A percentile compares a stretch with the other conserved stretches of the same genome.
phyloP scores from a whole-genome alignment of 2,329 filamentous ascomycete species.

The Penicillium sp. region DNA sequence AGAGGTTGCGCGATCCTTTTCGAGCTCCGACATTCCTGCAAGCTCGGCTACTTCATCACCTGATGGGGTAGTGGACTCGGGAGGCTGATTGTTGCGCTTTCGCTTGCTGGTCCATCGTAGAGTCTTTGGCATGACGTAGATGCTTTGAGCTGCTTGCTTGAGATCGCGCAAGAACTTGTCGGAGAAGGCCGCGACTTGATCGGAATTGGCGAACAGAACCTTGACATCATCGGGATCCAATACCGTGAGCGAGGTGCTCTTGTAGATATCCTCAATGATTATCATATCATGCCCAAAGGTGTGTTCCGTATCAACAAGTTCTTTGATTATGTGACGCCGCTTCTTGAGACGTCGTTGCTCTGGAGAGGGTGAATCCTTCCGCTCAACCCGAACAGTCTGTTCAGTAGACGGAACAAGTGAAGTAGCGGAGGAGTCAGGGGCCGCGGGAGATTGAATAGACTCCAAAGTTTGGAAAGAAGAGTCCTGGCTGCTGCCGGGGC shows the following conservation, averaged over 20 bases:
- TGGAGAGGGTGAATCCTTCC: conserved; percentile 34
- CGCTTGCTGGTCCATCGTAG: conserved; percentile 55
- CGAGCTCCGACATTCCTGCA: conserved; percentile 44
- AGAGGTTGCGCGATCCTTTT: conserved; percentile 58
- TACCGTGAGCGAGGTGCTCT: conserved; percentile 80
- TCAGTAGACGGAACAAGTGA: conserved; percentile 36
- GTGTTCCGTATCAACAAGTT: conserved; percentile 88
- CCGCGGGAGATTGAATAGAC: conserved; percentile 30
- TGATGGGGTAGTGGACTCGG: conserved; percentile 11
- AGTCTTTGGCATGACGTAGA: conserved; percentile 67
- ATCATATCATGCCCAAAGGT: conserved; percentile 94
- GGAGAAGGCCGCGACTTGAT: conserved; percentile 85
- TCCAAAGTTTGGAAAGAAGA: conserved; percentile 34
- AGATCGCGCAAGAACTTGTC: conserved; percentile 73
- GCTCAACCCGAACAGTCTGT: conserved; percentile 19
- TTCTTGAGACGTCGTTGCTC: conserved; percentile 63
- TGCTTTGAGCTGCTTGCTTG: conserved; percentile 72
- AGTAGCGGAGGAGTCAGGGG: conserved; percentile 37
- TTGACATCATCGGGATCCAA: conserved; percentile 81
- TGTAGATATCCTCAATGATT: conserved; percentile 96
- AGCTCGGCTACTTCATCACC: conserved; percentile 27
- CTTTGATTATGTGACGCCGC: conserved; percentile 81
- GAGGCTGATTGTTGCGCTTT: conserved; percentile 40
- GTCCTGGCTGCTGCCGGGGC: conserved; percentile 37
- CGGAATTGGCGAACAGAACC: conserved; percentile 86